Evolutionary conservation across 2,329 filamentous ascomycete genomes (phyloP), one percentile per base, ranked within the genome.

Genomic region (Fusarium sp.): DNA sequence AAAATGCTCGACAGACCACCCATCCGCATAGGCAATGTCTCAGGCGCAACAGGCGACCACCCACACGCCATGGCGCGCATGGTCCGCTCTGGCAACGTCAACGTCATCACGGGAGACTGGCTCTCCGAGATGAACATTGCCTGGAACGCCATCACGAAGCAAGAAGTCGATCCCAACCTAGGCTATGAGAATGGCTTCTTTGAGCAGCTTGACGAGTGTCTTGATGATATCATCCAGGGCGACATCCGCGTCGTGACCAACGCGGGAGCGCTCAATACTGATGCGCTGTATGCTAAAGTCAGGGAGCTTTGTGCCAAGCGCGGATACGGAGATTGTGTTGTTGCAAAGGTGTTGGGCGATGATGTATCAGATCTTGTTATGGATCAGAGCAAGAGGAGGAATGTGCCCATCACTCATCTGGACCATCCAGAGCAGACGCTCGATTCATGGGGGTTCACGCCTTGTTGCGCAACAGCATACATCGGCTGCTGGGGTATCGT

Each of bases 81-180:
- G 70, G 64, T 73, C 7, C 63, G 65, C 29, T 67, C 70, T 4
- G 72, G 69, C 7, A 63, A 71, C 36, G 64, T 77, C 8, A 69
- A 77, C 44, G 74, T 77, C 38, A 77, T 78, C 29, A 75, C 73
- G 2, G 76, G 75, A 17, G 76, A 78, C 65, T 78, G 75, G 70
- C 70, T 78, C 41, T 76, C 75, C 9, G 76, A 78, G 60, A 79
- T 79, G 60, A 86, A 84, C 68, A 83, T 86, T 75, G 79, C 82
- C 52, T 75, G 58, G 72, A 68, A 73, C 61, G 67, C 72, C 48
- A 79, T 75, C 53, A 68, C 69, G 31, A 72, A 75, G 44, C 64
- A 73, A 13, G 70, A 74, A 36, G 71, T 71, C 17, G 70, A 76
- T 21, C 68, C 72, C 4, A 56, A 47, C 7, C 55, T 72, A 4